Conservation (phyloP, 345 rosid genomes). For the Capsella bursapastoris region DNA sequence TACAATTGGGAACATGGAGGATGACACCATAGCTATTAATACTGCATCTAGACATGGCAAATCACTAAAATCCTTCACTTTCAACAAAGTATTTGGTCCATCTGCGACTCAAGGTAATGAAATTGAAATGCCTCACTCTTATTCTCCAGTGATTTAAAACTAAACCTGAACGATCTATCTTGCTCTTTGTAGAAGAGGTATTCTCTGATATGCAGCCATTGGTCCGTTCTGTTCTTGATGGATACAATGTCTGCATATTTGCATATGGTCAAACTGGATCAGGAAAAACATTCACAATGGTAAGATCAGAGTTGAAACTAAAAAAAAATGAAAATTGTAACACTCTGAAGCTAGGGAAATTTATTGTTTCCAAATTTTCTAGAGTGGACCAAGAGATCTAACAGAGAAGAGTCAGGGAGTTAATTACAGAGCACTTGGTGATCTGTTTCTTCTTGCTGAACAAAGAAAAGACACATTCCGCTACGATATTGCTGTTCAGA, state of each 20-base stretch:
- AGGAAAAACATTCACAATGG: constrained; percentile 96
- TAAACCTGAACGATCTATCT: constrained; percentile 24
- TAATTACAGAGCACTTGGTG: constrained; percentile 91
- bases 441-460: constrained; percentile 81
- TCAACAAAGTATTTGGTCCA: constrained; percentile 94
- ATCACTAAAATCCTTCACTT: constrained; percentile 71
- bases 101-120: constrained; percentile 82
- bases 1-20: constrained; percentile 71
- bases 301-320: constrained; percentile 45
- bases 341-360: constrained; percentile 20
- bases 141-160: constrained; percentile 1
- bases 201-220: constrained; percentile 97
- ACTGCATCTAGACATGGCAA: constrained; percentile 82
- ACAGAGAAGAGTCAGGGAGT: constrained; percentile 85
- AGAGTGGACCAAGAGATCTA: constrained; percentile 90
- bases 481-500: constrained; percentile 89
- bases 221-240: constrained; percentile 95
- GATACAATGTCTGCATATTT: constrained; percentile 97
- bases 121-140: not conserved
- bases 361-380: constrained; percentile 33
- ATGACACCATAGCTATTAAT: constrained; percentile 66
- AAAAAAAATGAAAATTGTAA: constrained; percentile 27
- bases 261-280: constrained; percentile 99
- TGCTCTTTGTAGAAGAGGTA: constrained; percentile 77
- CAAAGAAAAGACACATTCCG: constrained; percentile 79